A percentile compares a stretch with the other conserved stretches of the same genome.
These are phyloP conservation scores for Zopfia rhizophila DNA, from an alignment of 2,329 filamentous ascomycete species.

Conservation along the genomic window DNA sequence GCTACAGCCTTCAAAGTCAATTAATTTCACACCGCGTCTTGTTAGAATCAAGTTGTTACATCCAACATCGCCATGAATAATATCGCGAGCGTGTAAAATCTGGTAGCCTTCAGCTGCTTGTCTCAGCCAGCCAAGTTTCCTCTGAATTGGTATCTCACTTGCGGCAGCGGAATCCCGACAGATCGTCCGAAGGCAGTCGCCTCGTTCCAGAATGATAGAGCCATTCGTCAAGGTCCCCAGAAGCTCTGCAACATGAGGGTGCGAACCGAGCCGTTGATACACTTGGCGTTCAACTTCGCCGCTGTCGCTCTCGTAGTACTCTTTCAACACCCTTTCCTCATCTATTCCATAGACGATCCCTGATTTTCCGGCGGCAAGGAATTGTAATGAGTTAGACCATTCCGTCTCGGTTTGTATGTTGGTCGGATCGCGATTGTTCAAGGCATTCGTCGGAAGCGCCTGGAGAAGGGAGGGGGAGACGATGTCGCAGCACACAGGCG, in stretches of 20 bases:
- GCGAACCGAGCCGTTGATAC: conserved; percentile 14
- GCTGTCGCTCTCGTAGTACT: conserved; percentile 13
- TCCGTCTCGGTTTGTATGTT: too few species aligned
- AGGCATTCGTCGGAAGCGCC: too few species aligned
- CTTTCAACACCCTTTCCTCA: conserved; percentile 18
- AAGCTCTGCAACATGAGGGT: conserved; percentile 12
- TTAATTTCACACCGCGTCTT: neutral
- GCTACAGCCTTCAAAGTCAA: conserved; percentile 12
- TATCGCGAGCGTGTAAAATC: conserved; percentile 5
- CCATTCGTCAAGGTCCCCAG: conserved; percentile 5
- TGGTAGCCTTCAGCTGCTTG: conserved; percentile 5
- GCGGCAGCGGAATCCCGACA: conserved; percentile 3
- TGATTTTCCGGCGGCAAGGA: conserved; percentile 14
- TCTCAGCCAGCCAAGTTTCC: conserved; percentile 11
- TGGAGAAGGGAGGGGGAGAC: too few species aligned
- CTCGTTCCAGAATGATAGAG: conserved; percentile 15
- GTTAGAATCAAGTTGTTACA: conserved; percentile 5
- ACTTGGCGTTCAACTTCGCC: conserved; percentile 16
- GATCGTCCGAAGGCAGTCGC: conserved; percentile 6
- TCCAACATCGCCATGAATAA: conserved; percentile 13
- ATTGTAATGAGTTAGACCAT: neutral
- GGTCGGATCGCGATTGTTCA: too few species aligned
- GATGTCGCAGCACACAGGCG: too few species aligned
- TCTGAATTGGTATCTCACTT: conserved; percentile 9
- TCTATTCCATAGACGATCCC: conserved; percentile 18